Percentiles rank a stretch among this genome's conserved stretches.
phyloP scores from a whole-genome alignment of 768 basidiomycete species.

The Mycena kentingensis region DNA sequence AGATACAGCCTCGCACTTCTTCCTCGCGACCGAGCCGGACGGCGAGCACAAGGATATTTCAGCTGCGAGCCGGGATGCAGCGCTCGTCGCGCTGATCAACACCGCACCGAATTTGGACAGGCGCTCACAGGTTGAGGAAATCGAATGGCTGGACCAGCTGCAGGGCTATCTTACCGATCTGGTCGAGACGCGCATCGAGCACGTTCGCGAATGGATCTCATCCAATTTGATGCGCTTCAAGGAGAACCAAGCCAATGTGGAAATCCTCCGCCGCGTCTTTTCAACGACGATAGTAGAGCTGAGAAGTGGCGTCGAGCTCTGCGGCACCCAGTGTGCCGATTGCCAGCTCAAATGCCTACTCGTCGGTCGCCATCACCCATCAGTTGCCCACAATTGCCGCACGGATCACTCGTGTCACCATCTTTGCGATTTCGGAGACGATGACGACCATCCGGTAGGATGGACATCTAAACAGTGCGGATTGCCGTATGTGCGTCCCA shows the following conservation, averaged over 20 bases:
- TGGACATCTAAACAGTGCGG: slow-evolving; percentile 41
- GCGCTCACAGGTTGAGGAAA: slow-evolving; percentile 41
- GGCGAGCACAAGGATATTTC: slow-evolving; percentile 13
- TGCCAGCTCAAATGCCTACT: slow-evolving; percentile 55
- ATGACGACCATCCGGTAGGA: slow-evolving; percentile 29
- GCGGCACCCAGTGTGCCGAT: slow-evolving; percentile 45
- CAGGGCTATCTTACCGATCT: slow-evolving; percentile 39
- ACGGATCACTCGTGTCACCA: slow-evolving; percentile 51
- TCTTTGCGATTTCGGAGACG: slow-evolving; percentile 45
- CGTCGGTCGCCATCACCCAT: slow-evolving; percentile 44
- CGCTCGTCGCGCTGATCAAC: slow-evolving; percentile 26
- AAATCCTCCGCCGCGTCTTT: slow-evolving; percentile 45
- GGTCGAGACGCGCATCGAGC: slow-evolving; percentile 44
- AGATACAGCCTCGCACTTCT: slow-evolving; percentile 42
- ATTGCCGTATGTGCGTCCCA: slow-evolving; percentile 41
- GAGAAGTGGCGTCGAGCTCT: slow-evolving; percentile 48
- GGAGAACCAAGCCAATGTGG: slow-evolving; percentile 44
- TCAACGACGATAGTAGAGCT: slow-evolving; percentile 47
- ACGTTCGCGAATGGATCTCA: slow-evolving; percentile 54
- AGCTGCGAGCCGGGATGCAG: slow-evolving; percentile 23
- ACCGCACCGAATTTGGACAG: slow-evolving; percentile 34
- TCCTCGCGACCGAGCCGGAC: slow-evolving; percentile 22
- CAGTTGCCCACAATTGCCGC: slow-evolving; percentile 48
- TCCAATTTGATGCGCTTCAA: slow-evolving; percentile 53
- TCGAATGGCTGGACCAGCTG: slow-evolving; percentile 43